phyloP scores from a whole-genome alignment of 2,329 filamentous ascomycete species.

The Xylariales sp. region DNA sequence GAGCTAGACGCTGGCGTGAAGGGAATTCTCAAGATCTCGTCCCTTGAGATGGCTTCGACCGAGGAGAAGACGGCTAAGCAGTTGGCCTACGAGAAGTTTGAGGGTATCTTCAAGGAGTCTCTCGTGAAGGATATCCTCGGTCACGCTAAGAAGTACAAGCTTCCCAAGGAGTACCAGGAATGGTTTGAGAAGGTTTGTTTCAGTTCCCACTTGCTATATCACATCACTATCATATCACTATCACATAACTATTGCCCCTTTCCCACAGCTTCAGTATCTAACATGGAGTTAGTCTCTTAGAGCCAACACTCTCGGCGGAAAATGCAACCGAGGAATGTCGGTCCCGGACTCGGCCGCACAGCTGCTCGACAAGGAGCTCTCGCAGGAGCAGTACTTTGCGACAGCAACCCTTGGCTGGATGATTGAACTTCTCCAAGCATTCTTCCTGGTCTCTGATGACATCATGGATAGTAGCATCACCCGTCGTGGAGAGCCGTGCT shows the following conservation, averaged over 20 bases:
- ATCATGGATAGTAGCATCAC: slow-evolving; percentile 98
- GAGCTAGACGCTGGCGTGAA: no score
- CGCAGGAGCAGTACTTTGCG: slow-evolving; percentile 80
- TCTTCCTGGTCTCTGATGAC: slow-evolving; percentile 97
- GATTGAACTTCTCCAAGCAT: slow-evolving; percentile 96
- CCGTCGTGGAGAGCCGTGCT: slow-evolving; percentile 89
- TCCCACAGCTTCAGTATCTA: no score
- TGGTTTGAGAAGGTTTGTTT: slow-evolving; percentile 76
- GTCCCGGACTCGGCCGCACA: slow-evolving; percentile 86
- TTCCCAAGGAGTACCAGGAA: slow-evolving; percentile 73
- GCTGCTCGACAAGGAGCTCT: slow-evolving; percentile 67
- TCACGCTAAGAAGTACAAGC: slow-evolving; percentile 75
- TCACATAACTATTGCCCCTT: no score
- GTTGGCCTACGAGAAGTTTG: slow-evolving; percentile 79
- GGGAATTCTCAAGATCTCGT: no score
- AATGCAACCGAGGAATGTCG: slow-evolving; percentile 98
- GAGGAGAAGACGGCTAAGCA: slow-evolving; percentile 56
- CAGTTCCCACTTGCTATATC: neutral
- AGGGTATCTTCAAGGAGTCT: slow-evolving; percentile 74
- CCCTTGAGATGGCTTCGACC: neutral
- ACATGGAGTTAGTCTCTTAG: slow-evolving; percentile 77
- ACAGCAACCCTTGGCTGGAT: slow-evolving; percentile 90
- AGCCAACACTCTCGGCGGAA: slow-evolving; percentile 85
- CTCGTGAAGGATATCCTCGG: slow-evolving; percentile 77
- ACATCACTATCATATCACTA: no score